Conservation (phyloP, 1,284 basidiomycete species). For the Thelephora terrestris region DNA sequence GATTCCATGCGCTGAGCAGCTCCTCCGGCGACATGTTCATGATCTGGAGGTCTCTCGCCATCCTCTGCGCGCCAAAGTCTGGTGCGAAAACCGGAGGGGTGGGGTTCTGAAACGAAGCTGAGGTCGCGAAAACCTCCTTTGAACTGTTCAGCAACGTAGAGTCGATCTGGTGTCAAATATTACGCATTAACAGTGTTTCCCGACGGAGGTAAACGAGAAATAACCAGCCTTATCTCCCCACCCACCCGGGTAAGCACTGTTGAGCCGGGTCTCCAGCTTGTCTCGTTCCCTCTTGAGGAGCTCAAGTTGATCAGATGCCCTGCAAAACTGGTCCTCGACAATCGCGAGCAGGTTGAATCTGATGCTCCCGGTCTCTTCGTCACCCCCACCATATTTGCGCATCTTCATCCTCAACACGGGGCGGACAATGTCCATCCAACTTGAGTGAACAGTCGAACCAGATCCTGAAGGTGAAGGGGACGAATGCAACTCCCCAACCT, state of each 20-base stretch:
- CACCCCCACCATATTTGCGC: conserved; percentile 37
- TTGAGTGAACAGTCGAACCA: conserved; percentile 4
- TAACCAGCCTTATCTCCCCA: conserved; percentile 32
- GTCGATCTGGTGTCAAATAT: conserved; percentile 26
- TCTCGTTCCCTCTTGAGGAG: conserved; percentile 37
- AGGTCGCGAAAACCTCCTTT: conserved; percentile 25
- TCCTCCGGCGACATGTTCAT: conserved; percentile 31
- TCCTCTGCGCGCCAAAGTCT: conserved; percentile 35
- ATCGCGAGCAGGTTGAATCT: conserved; percentile 51
- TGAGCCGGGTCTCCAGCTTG: conserved; percentile 35
- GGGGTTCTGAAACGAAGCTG: conserved; percentile 14
- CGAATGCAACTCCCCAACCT: conserved; percentile 42
- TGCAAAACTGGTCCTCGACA: conserved; percentile 39
- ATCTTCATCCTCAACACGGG: conserved; percentile 51
- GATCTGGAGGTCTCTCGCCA: conserved; percentile 34
- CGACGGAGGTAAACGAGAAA: neutral
- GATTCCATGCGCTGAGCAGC: conserved; percentile 34
- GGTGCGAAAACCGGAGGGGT: conserved; percentile 24
- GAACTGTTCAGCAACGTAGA: conserved; percentile 22
- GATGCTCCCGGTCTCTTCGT: conserved; percentile 31
- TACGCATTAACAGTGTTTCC: too few species aligned
- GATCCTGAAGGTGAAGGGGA: neutral
- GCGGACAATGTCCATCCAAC: conserved; percentile 51
- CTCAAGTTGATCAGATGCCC: conserved; percentile 42
- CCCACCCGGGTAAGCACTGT: conserved; percentile 19